Evolutionary conservation across 2,329 filamentous ascomycete genomes (phyloP).

Genomic region (Epichloe gansuensis): DNA sequence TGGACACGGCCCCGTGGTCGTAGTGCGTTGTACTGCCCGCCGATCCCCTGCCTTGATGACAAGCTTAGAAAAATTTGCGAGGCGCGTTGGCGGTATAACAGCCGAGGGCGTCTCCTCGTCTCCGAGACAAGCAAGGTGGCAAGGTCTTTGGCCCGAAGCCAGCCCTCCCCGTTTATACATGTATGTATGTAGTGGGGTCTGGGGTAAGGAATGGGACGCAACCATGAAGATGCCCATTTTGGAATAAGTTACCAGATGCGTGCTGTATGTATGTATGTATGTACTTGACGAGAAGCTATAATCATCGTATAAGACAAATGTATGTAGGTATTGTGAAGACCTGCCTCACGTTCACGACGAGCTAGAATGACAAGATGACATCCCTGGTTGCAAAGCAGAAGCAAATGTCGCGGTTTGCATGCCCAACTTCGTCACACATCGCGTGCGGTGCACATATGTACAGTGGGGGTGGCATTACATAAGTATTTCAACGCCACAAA

Average conservation of each 20-base stretch:
- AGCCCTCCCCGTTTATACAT: not conserved
- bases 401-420: not conserved
- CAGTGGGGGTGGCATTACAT: too few species aligned
- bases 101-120: not conserved
- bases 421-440: not conserved
- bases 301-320: too few species aligned
- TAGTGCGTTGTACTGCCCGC: not conserved
- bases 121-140: not conserved
- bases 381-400: not conserved
- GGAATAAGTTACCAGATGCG: too few species aligned
- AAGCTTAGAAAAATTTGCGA: not conserved
- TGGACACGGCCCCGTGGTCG: not conserved
- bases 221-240: not conserved
- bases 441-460: not conserved
- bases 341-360: not conserved
- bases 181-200: not conserved
- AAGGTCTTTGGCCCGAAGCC: not conserved
- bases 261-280: too few species aligned
- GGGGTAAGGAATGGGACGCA: slow-evolving; percentile 1
- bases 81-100: not conserved
- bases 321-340: too few species aligned
- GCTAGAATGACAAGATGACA: not conserved
- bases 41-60: not conserved
- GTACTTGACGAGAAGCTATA: too few species aligned
- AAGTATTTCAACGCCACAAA: too few species aligned